Evolutionary conservation across 305 asterid genomes (phyloP).

Genomic region (Plantago lanceolata): DNA sequence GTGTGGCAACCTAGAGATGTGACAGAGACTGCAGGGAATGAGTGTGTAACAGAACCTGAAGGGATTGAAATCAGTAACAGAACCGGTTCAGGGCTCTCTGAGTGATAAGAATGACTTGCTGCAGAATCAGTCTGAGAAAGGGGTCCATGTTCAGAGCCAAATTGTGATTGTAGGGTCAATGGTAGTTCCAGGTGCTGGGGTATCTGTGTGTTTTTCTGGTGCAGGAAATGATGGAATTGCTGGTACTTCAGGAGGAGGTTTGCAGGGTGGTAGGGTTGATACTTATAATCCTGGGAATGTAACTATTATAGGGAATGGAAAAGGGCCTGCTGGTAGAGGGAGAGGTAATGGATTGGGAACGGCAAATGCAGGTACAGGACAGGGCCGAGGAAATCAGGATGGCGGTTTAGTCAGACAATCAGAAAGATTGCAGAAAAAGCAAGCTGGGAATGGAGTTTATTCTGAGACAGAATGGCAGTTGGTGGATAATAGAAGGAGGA

Average conservation of each 20-base stretch:
- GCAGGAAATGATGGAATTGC: no score
- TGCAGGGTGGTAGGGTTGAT: no score
- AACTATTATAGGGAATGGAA: no score
- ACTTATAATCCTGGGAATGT: no score
- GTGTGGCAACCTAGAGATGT: not conserved
- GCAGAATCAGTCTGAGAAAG: no score
- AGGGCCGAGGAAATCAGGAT: not conserved
- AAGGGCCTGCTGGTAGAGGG: not conserved
- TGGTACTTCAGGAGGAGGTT: no score
- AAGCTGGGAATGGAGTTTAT: not conserved
- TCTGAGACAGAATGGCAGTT: not conserved
- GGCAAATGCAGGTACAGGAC: not conserved
- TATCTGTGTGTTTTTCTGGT: no score
- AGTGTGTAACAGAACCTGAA: not conserved
- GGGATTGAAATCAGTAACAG: not conserved
- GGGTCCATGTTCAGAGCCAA: no score
- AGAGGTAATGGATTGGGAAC: not conserved
- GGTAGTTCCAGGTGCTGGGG: no score
- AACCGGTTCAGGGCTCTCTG: no score
- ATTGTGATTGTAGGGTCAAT: no score
- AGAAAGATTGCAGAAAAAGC: not conserved
- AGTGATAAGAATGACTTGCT: no score
- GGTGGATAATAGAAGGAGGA: not conserved
- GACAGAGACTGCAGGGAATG: not conserved
- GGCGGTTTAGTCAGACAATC: not conserved